phyloP scores from a whole-genome alignment of 148 eudicot species.

The Camellia japonica region DNA sequence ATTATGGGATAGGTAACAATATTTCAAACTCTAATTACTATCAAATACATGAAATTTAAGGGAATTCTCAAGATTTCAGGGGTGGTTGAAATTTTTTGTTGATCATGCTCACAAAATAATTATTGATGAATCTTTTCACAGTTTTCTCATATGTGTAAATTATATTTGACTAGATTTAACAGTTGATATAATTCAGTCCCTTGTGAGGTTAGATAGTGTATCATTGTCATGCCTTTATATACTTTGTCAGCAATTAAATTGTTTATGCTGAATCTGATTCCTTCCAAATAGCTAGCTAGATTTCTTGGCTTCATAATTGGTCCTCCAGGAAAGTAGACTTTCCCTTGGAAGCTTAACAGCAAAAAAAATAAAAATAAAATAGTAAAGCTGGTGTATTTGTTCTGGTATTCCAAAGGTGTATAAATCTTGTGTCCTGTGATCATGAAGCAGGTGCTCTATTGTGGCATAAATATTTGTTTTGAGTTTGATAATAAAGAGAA shows the following conservation, averaged over 20 bases:
- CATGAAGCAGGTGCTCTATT: too few species aligned
- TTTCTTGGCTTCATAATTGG: not conserved
- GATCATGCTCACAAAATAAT: not conserved
- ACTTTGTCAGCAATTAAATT: too few species aligned
- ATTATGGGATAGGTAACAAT: not conserved
- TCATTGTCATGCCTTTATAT: too few species aligned
- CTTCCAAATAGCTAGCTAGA: not conserved
- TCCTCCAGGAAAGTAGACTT: not conserved
- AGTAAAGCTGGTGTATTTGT: too few species aligned
- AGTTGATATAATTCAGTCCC: not conserved
- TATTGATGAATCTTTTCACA: not conserved
- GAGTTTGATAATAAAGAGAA: too few species aligned
- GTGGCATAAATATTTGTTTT: too few species aligned
- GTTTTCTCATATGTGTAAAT: not conserved
- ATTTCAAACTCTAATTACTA: not conserved
- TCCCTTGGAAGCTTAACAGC: not conserved
- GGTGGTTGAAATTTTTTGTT: not conserved
- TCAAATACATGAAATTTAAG: not conserved
- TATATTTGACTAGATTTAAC: not conserved
- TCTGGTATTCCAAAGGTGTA: too few species aligned
- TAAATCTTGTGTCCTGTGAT: too few species aligned
- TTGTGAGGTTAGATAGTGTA: not conserved
- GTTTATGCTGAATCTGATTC: too few species aligned
- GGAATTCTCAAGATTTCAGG: not conserved
- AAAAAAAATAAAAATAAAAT: too few species aligned